Base-by-base conservation (phyloP, 495 filamentous ascomycete species). In the Durotheca rogersii region DNA sequence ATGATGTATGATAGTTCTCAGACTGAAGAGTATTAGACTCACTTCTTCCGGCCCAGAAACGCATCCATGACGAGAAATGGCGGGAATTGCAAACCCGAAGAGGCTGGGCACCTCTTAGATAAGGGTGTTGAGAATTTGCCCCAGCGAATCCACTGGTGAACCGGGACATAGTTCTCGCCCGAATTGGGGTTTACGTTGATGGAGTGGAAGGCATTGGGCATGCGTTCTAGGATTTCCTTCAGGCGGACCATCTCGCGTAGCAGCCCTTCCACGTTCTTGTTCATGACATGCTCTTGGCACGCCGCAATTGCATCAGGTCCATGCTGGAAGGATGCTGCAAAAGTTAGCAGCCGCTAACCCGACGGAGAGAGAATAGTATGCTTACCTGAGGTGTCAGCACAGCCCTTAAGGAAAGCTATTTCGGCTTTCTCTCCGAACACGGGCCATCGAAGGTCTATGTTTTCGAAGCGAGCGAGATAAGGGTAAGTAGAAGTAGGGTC, bases 271-370 rank as follows among this genome's bases (percentile, higher is more conserved):
- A 70, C 58, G 50, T 78, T 70, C 29, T 61, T 60, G 50, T 66
- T 74, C 73, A 79, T 77, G 29, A 77, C 74, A 27, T 72, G 71
- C 45, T 79, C 75, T 56, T 79, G 75, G 49, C 74, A 77, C 10
- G 71, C 67, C 0, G 70, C 70, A n/a, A 73, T 73, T 27, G 70
- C 67, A 36, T 73, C 70, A 12, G 68, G 65, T 6, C 70, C 70
- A 43, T 73, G 68, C 38, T 73, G 68, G 46, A 73, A 73, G 5
- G 70, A 73, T 17, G 70, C 70, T 65, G 25, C 32, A 15, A 41
- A 25, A 19, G 35, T 64, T 34, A 64, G 42, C 32, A 53, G 20
- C 31, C 11, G 17, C 27, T 14, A 3, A 6, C 19, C 38, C n/a
- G 52, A 34, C 11, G 18, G 11, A 33, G 37, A 25, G 27, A 2